Conservation (phyloP, 164 flowering plant genomes). For the Magnolia sinica region DNA sequence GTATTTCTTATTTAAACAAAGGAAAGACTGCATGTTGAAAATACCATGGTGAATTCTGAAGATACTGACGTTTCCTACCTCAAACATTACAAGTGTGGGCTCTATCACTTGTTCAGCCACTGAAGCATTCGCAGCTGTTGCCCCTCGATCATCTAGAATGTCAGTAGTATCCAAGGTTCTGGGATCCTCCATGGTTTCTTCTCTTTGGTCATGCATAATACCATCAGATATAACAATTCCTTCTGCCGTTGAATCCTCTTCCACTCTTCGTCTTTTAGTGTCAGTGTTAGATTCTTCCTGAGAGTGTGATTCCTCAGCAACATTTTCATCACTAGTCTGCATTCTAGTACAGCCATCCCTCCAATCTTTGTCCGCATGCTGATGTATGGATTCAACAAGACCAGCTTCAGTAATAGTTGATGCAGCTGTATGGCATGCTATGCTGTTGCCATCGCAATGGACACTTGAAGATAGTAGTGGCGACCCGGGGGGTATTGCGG, state of each 20-base stretch:
- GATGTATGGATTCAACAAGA: slow-evolving; percentile 33
- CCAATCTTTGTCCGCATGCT: slow-evolving; percentile 32
- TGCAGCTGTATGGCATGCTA: slow-evolving; percentile 17
- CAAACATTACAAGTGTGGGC: slow-evolving; percentile 95
- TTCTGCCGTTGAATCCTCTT: slow-evolving; percentile 54
- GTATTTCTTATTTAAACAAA: background rate
- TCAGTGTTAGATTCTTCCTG: slow-evolving; percentile 42
- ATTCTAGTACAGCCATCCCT: slow-evolving; percentile 44
- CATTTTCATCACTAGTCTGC: slow-evolving; percentile 52
- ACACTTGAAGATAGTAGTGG: slow-evolving; percentile 26
- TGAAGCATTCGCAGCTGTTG: slow-evolving; percentile 65
- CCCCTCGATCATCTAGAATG: slow-evolving; percentile 43
- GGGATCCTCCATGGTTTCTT: slow-evolving; percentile 40
- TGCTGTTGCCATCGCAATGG: slow-evolving; percentile 19
- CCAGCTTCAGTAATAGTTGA: slow-evolving; percentile 25
- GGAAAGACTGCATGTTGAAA: background rate
- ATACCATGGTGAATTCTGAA: background rate
- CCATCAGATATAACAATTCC: slow-evolving; percentile 38
- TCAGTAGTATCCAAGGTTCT: slow-evolving; percentile 29
- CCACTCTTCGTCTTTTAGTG: slow-evolving; percentile 50
- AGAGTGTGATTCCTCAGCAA: slow-evolving; percentile 33
- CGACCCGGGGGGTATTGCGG: slow-evolving; percentile 49
- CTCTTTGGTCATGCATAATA: slow-evolving; percentile 37
- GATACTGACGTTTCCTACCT: slow-evolving; percentile 45
- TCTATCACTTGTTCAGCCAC: slow-evolving; percentile 81